phyloP scores from a whole-genome alignment of 768 basidiomycete species.

The Trametes coccinea region DNA sequence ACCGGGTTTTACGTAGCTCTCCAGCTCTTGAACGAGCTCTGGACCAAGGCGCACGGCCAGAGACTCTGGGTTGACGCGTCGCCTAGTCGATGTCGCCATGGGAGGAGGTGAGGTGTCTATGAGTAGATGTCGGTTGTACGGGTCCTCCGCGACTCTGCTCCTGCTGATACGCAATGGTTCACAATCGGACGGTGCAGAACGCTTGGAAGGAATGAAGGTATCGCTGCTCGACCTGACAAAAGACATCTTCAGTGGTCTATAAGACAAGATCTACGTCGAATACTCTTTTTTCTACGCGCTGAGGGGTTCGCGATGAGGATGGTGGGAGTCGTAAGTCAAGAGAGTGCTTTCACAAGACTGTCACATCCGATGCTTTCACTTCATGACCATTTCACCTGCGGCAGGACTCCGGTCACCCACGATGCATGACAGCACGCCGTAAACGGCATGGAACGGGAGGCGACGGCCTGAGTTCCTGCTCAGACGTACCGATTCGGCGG shows the following conservation, averaged over 20 bases:
- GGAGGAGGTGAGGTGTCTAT: constrained; percentile 6
- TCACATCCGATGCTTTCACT: background rate
- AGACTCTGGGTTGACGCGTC: constrained; percentile 66
- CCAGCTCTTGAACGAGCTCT: constrained; percentile 68
- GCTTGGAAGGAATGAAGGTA: constrained; percentile 15
- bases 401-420: constrained; percentile 16
- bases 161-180: constrained; percentile 16
- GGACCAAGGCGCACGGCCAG: constrained; percentile 67
- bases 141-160: constrained; percentile 13
- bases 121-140: constrained; percentile 9
- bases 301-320: background rate
- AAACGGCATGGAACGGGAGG: background rate
- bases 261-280: background rate
- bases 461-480: background rate
- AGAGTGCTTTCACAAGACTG: background rate
- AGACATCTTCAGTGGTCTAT: constrained; percentile 3
- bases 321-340: background rate
- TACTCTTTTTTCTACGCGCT: background rate
- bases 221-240: constrained; percentile 1
- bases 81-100: constrained; percentile 27
- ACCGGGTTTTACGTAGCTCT: constrained; percentile 67
- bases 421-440: too few relatives aligned
- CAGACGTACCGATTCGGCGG: background rate
- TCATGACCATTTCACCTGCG: background rate
- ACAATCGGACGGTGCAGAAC: constrained; percentile 6